Evolutionary conservation across 306 rosid species (phyloP), one percentile per base, ranked within the genome.

Genomic region (Glycine tomentella): DNA sequence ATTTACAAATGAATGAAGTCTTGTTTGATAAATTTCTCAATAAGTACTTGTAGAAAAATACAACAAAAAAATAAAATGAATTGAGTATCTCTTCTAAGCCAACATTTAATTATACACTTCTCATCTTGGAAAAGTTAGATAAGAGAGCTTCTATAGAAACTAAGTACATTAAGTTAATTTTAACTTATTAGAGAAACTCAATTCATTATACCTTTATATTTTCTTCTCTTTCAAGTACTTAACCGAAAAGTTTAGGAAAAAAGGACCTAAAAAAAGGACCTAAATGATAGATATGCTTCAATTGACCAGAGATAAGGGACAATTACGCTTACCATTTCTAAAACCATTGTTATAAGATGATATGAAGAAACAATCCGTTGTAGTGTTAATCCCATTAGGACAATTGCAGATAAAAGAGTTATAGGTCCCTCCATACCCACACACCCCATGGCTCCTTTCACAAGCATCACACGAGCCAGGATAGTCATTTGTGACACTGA

Each of bases 351-450:
- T 87, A 52, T 81, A 88, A 40, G 85, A 10, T 13, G 88, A 74
- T 75, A 82, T 86, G 79, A 94, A 87, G 87, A 76, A 91, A 74
- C 97, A 94, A 83, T 89, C 87, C 3, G 83, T 83, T 1, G 97
- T 79, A 1, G 90, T 88, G 87, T 90, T 92, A 58, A 91, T 80
- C 53, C 97, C 98, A 81, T 77, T 79, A 9, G 93, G 97, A 80
- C 97, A 94, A n/a, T 87, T 90, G 79, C 97, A 94, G 25, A 87
- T 33, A 68, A 91, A 94, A 1, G 97, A 88, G 78, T 83, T 84
- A 75, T 78, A 86, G 9, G 17, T 73, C 9, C 86, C 89, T 9
- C 13, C 63, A 46, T 90, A 90, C 0, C 97, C 97, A 74, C 97
- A 92, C 16, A 85, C 82, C 8, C 94, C 98, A 75, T 76, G 55